Evolutionary conservation across 805 yeast species (phyloP).

Genomic region (Candida silvatica): DNA sequence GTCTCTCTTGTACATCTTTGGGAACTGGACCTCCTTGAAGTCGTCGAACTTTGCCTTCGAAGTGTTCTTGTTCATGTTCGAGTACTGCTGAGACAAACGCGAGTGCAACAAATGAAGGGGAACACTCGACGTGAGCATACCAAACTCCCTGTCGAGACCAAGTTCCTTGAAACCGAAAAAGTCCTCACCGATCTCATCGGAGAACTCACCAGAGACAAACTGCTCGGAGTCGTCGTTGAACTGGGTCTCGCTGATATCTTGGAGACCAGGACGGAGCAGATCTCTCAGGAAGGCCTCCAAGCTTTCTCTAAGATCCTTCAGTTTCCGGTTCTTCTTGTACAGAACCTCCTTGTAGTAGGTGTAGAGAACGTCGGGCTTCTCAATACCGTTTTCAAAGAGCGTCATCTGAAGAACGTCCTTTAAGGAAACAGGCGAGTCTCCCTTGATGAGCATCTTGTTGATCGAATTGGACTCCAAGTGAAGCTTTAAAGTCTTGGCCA

Average conservation of each 20-base stretch:
- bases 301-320: slow-evolving; percentile 59
- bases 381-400: slow-evolving; percentile 79
- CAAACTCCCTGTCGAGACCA: slow-evolving; percentile 89
- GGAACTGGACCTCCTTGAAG: slow-evolving; percentile 45
- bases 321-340: slow-evolving; percentile 56
- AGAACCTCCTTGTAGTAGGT: slow-evolving; percentile 68
- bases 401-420: slow-evolving; percentile 51
- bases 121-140: slow-evolving; percentile 72
- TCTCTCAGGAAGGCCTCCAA: slow-evolving; percentile 69
- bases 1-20: slow-evolving; percentile 42
- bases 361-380: slow-evolving; percentile 67
- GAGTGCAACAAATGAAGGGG: slow-evolving; percentile 87
- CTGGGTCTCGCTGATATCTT: slow-evolving; percentile 61
- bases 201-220: slow-evolving; percentile 89
- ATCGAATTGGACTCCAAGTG: slow-evolving; percentile 59
- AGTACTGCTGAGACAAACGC: slow-evolving; percentile 51
- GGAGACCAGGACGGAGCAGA: slow-evolving; percentile 70
- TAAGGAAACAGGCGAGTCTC: slow-evolving; percentile 13
- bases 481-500: slow-evolving; percentile 60
- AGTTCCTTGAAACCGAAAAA: slow-evolving; percentile 94
- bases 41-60: slow-evolving; percentile 56
- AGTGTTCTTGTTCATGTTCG: slow-evolving; percentile 33
- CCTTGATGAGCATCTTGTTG: slow-evolving; percentile 27
- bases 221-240: slow-evolving; percentile 91
- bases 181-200: slow-evolving; percentile 91